Base-by-base conservation (phyloP, 257 asterid species). In the Plantago ovata region DNA sequence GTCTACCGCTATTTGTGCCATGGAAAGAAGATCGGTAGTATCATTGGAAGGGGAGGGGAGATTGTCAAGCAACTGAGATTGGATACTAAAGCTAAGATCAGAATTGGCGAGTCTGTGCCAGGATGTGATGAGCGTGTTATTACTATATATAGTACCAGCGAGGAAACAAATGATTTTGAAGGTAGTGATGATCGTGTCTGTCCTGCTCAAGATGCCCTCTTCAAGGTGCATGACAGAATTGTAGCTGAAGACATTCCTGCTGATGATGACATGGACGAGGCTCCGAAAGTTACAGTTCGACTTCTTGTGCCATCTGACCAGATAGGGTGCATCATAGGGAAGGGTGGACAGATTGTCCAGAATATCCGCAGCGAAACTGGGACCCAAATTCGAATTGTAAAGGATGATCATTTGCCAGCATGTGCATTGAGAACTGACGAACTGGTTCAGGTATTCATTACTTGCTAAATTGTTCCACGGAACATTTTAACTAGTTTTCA, bases 11-110 rank as follows among this genome's bases (percentile, higher is more conserved):
- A 88, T 72, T 65, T 92, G 57, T 87, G 94, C 64, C 82, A 89
- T 15, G 90, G 77, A 50, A 85, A 76, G 79, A 85, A 88, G 68
- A 85, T 92, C 44, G 96, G 96, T 38, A 85, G 95, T 49, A 88
- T 92, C 43, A 92, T 92, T 5, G 94, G 98, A 66, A 80, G 88
- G 79, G 97, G 95, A 33, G 97, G 97, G 41, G 98, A 93, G 69
- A 93, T 86, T 70, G 83, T 84, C 71, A 93, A 93, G 82, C 95
- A 84, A 75, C 79, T 89, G 54, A 84, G 97, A 76, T 70, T 64
- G 14, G 95, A 93, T 50, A 93, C 97, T 44, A 85, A 77, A 57
- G 75, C 98, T 3, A 89, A 89, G 74, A 89, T 93, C 53, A 83
- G 95, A 68, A 93, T 89, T 68, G 91, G 95, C 2, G 97, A 92